phyloP scores from a whole-genome alignment of 1,284 basidiomycete species.

The Cerioporus squamosus region DNA sequence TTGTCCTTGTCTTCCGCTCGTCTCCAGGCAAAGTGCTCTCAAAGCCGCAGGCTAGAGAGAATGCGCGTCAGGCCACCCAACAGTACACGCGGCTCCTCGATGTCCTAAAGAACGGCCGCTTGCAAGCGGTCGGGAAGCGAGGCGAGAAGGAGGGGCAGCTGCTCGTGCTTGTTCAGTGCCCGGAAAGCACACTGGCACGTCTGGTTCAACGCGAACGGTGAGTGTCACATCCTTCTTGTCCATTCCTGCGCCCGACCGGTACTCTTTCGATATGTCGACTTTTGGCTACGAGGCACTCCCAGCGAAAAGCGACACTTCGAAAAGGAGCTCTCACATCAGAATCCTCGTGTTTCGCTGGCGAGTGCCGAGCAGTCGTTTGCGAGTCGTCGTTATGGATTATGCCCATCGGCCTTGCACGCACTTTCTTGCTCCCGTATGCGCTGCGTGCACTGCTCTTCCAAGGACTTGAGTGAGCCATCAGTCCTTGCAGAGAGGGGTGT shows the following conservation, averaged over 20 bases:
- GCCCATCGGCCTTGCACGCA: neutral
- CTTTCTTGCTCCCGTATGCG: too few relatives aligned
- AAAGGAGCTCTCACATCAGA: too few relatives aligned
- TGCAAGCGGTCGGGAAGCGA: constrained; percentile 72
- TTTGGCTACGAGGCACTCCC: too few relatives aligned
- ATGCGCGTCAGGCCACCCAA: constrained; percentile 63
- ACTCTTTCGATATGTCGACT: too few relatives aligned
- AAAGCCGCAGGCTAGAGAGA: constrained; percentile 64
- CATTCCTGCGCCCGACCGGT: too few relatives aligned
- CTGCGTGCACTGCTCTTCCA: too few relatives aligned
- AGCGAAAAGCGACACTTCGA: too few relatives aligned
- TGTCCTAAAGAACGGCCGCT: constrained; percentile 60
- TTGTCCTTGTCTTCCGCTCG: constrained; percentile 72
- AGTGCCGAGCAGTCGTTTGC: too few relatives aligned
- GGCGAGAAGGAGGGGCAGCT: constrained; percentile 80
- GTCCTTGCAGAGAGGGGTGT: too few relatives aligned
- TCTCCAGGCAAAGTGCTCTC: constrained; percentile 51
- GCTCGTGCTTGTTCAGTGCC: constrained; percentile 81
- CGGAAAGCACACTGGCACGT: constrained; percentile 60
- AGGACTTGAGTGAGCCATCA: too few relatives aligned
- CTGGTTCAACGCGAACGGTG: constrained; percentile 80
- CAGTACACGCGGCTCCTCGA: constrained; percentile 73
- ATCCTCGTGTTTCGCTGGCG: too few relatives aligned
- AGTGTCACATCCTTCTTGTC: constrained; percentile 29
- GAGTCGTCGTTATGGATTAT: neutral